These are phyloP conservation scores for Calocybe gangraenosa DNA, from an alignment of 768 basidiomycete genomes.

Conservation along the genomic window DNA sequence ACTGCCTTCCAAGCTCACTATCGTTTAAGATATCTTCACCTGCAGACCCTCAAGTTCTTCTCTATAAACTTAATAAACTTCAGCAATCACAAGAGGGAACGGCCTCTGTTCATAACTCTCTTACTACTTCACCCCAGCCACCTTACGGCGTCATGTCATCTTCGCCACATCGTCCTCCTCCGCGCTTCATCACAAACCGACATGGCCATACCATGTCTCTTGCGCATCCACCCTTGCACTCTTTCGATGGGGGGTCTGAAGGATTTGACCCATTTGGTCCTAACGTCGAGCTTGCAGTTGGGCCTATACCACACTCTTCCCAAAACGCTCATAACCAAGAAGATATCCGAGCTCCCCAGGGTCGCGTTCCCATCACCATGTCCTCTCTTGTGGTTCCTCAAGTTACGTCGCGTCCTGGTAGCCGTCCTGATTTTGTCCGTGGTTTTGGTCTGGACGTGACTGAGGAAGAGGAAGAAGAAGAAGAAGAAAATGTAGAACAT, in stretches of 20 bases:
- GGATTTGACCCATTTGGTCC: constrained; percentile 65
- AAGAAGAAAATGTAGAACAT: constrained; percentile 24
- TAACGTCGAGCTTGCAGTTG: constrained; percentile 40
- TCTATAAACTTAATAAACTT: constrained; percentile 81
- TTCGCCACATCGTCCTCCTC: constrained; percentile 38
- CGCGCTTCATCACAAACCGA: constrained; percentile 41
- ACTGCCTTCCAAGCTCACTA: not conserved
- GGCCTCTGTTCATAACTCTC: constrained; percentile 38
- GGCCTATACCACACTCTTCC: constrained; percentile 19
- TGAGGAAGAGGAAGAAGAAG: constrained; percentile 66
- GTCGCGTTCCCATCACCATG: constrained; percentile 43
- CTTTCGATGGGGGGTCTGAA: constrained; percentile 26
- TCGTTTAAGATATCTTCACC: constrained; percentile 76
- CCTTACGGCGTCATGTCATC: constrained; percentile 43
- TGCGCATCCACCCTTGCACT: constrained; percentile 49
- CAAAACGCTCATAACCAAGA: constrained; percentile 17
- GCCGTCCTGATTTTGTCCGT: constrained; percentile 66
- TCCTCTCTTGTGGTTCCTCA: constrained; percentile 41
- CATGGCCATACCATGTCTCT: constrained; percentile 78
- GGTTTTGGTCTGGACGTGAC: constrained; percentile 82
- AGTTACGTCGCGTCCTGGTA: constrained; percentile 43
- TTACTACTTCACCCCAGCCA: constrained; percentile 64
- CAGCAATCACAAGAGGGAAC: constrained; percentile 64
- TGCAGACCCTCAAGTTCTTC: constrained; percentile 76
- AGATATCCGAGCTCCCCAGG: constrained; percentile 51